Evolutionary conservation across 257 asterid genomes (phyloP), one percentile per base, ranked within the genome.

Genomic region (Solanum piurae): DNA sequence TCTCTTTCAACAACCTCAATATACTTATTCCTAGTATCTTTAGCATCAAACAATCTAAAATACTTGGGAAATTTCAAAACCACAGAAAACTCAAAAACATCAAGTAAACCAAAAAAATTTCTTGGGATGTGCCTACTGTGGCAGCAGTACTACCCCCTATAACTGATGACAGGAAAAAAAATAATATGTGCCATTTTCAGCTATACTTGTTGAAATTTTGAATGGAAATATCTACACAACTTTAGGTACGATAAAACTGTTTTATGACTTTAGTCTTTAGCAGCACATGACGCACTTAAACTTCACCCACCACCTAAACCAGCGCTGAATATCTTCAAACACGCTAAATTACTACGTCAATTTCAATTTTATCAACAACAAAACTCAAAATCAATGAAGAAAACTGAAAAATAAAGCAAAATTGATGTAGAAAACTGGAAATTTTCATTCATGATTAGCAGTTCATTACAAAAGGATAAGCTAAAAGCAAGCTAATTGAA

Each of bases 11-110:
- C 98, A 46, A 83, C 55, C 88, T 93, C 97, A 62, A 96, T 93
- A 86, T 94, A 96, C 93, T 96, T 95, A 86, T 94, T 92, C 89
- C 99, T 89, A 73, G 96, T 95, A 88, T 95, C 99, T 27, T 92
- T 94, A 14, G 96, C 98, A 82, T 95, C 98, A 76, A 96, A 95
- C 89, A 96, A 87, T 31, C 99, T 89, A 74, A 96, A 96, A 85
- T 36, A 93, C 69, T 91, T 87, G 0, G 96, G 98, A 89, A 93
- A 87, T 91, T 93, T 95, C 73, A 96, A 44, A 37, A 96, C 87
- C 4, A 95, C 95, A 29, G 98, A 95, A 46, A 89, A 87, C 90
- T 95, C 97, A 42, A 96, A 96, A 90, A 94, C 99, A 80, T 95
- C 98, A 52, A 97, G 98, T 88, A 95, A 86, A 5, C 98, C 98